Evolutionary conservation across 164 flowering plant species (phyloP).

Genomic region (Buxus sempervirens): DNA sequence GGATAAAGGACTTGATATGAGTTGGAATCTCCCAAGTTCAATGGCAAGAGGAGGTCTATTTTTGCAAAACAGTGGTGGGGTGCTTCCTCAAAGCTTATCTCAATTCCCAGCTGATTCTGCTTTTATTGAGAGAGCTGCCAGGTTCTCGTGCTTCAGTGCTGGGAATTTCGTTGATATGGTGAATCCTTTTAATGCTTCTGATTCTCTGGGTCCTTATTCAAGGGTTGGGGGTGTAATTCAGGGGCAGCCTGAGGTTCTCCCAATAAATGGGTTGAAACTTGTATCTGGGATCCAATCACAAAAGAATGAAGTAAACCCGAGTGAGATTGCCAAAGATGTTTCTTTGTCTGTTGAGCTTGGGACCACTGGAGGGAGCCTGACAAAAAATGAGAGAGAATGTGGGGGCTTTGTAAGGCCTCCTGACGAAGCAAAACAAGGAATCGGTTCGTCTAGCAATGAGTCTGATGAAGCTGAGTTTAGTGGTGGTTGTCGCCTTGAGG

Average conservation of each 20-base stretch:
- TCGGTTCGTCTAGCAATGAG: constrained; percentile 43
- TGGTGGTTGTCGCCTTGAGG: constrained; percentile 50
- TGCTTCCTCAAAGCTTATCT: constrained; percentile 61
- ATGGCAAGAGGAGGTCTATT: constrained; percentile 45
- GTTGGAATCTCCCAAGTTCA: constrained; percentile 47
- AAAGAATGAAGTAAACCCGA: constrained; percentile 31
- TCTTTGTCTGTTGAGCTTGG: constrained; percentile 31
- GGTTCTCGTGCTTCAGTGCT: constrained; percentile 72
- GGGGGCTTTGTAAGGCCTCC: constrained; percentile 33
- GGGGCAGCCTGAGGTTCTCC: constrained; percentile 33
- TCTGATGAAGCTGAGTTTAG: constrained; percentile 70
- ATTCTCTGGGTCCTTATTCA: constrained; percentile 37
- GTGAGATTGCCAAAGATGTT: constrained; percentile 38
- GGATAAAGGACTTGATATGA: constrained; percentile 37
- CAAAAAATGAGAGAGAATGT: constrained; percentile 37
- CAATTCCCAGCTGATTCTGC: constrained; percentile 82
- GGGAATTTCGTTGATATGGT: constrained; percentile 59
- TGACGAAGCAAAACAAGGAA: constrained; percentile 49
- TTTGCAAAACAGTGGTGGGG: constrained; percentile 43
- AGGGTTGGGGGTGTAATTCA: constrained; percentile 32
- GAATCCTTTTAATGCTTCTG: constrained; percentile 45
- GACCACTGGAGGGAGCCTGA: constrained; percentile 38
- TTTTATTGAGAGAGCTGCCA: constrained; percentile 89
- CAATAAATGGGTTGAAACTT: constrained; percentile 23
- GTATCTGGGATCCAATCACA: constrained; percentile 29